A percentile compares a stretch with the other conserved stretches of the same genome.
These are phyloP conservation scores for Pyrenophora tritici-repentis DNA, from an alignment of 2,329 filamentous ascomycete species.

Conservation along the genomic window DNA sequence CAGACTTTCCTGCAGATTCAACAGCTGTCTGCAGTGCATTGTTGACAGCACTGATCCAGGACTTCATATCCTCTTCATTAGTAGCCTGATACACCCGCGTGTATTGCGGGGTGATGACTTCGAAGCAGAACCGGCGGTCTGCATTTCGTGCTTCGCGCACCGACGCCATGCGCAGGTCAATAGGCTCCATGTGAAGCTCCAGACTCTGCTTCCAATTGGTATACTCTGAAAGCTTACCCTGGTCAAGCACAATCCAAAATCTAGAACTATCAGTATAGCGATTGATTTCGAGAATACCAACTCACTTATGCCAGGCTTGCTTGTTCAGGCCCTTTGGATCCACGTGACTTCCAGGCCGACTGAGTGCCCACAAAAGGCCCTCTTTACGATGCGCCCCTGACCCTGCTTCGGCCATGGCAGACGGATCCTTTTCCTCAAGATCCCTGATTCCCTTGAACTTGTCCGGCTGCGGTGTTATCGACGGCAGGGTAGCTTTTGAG, in stretches of 20 bases:
- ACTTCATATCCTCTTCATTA: constrained; percentile 96
- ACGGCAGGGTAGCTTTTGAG: constrained; percentile 29
- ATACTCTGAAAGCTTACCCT: constrained; percentile 95
- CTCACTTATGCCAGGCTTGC: constrained; percentile 97
- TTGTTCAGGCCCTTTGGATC: constrained; percentile 96
- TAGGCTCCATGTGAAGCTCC: constrained; percentile 96
- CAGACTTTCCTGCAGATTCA: constrained; percentile 70
- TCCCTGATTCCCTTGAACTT: constrained; percentile 92
- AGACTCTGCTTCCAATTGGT: constrained; percentile 99
- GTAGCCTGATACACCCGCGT: constrained; percentile 97
- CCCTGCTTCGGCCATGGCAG: constrained; percentile 54
- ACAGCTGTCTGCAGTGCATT: constrained; percentile 96
- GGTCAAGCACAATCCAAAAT: constrained; percentile 98
- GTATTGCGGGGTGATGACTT: constrained; percentile 95
- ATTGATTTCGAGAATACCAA: constrained; percentile 22
- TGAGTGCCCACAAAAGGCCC: constrained; percentile 91
- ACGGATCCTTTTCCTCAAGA: constrained; percentile 76
- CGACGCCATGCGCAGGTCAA: constrained; percentile 94
- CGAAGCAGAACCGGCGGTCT: constrained; percentile 94
- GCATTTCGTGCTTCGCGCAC: constrained; percentile 94
- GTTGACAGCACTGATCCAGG: constrained; percentile 95
- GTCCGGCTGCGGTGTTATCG: constrained; percentile 50
- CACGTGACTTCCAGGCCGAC: constrained; percentile 88
- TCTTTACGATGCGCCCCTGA: constrained; percentile 79
- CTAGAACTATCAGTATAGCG: constrained; percentile 55